Conservation (phyloP, 1,284 basidiomycete genomes). For the Sanghuangporus weigelae region DNA sequence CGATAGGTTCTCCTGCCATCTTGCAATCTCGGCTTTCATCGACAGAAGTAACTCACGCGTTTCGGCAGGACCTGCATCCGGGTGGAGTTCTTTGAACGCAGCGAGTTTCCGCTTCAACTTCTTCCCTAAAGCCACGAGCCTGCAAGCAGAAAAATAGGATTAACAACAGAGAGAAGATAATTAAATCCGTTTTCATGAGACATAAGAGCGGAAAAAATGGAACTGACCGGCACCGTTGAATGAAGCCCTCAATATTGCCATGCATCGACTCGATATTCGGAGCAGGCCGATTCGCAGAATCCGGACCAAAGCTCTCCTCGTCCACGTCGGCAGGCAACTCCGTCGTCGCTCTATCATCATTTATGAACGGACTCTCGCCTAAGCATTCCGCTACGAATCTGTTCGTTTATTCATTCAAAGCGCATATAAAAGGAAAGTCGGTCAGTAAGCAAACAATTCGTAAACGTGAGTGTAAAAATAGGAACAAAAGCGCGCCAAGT, state of each 20-base stretch:
- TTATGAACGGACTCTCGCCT: slow-evolving; percentile 52
- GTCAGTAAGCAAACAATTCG: not conserved
- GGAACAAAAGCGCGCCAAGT: not conserved
- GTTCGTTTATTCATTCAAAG: slow-evolving; percentile 1
- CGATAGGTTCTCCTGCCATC: slow-evolving; percentile 51
- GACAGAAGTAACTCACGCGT: slow-evolving; percentile 50
- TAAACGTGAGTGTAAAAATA: not conserved
- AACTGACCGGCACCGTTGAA: slow-evolving; percentile 26
- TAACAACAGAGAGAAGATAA: not conserved
- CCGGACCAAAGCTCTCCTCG: slow-evolving; percentile 43
- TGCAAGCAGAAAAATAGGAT: slow-evolving; percentile 16
- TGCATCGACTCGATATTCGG: slow-evolving; percentile 26
- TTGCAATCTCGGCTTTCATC: slow-evolving; percentile 44
- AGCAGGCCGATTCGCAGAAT: slow-evolving; percentile 38
- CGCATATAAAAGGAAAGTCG: slow-evolving; percentile 8
- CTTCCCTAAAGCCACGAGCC: slow-evolving; percentile 46
- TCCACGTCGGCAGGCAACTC: slow-evolving; percentile 45
- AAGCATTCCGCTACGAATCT: slow-evolving; percentile 67
- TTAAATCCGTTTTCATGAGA: not conserved
- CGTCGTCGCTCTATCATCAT: slow-evolving; percentile 43
- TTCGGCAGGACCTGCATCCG: slow-evolving; percentile 28
- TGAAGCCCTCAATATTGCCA: slow-evolving; percentile 26
- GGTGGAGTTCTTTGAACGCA: slow-evolving; percentile 33
- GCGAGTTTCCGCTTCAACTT: slow-evolving; percentile 37
- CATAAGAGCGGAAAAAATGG: not conserved